Evolutionary conservation across 2,329 filamentous ascomycete species (phyloP), one percentile per base, ranked within the genome.

Genomic region (Didymella keratinophila): DNA sequence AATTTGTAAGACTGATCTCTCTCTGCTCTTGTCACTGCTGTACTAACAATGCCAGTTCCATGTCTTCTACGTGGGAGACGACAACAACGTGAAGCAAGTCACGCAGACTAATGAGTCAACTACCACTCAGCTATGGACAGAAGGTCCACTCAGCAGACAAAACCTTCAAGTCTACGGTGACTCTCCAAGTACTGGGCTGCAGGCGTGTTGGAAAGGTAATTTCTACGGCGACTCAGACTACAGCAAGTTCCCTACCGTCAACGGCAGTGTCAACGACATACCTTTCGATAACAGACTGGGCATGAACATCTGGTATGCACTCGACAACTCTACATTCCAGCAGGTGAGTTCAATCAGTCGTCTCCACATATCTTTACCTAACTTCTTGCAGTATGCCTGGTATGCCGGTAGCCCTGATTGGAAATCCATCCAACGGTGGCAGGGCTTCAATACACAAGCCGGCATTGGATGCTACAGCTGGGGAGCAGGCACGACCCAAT

Each of bases 111-210:
- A 80, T 56, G 58, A 51, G 3, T 51, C 51, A 20, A 55, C 51
- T 4, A 67, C 70, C 10, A 76, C 77, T 36, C 58, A 65, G 21
- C 60, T 80, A 16, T 81, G 79, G 79, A 51, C 64, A 16, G 68
- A 78, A 12, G 80, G 80, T 0, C 58, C 75, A 62, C 53, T 75
- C 12, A 72, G 88, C 67, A 91, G 97, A 75, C 89, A 92, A 63
- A 92, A 96, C 62, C 86, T 92, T 37, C 88, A 96, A 63, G 89
- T 89, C 65, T 96, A 96, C 76, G n/a, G 27, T 16, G 94, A 98
- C 79, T 89, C 92, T 1, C 98, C 98, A 69, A 87, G 91, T 1
- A 89, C 96, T 46, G 95, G 95, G 2, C 79, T 95, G 28, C 91
- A 96, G 71, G 89, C 93, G 16, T 89, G 88, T 47, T 82, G 88